Percentiles rank a stretch among this genome's conserved stretches.
Conservation (phyloP, 2,329 filamentous ascomycete species). For the Alternaria ventricosa region DNA sequence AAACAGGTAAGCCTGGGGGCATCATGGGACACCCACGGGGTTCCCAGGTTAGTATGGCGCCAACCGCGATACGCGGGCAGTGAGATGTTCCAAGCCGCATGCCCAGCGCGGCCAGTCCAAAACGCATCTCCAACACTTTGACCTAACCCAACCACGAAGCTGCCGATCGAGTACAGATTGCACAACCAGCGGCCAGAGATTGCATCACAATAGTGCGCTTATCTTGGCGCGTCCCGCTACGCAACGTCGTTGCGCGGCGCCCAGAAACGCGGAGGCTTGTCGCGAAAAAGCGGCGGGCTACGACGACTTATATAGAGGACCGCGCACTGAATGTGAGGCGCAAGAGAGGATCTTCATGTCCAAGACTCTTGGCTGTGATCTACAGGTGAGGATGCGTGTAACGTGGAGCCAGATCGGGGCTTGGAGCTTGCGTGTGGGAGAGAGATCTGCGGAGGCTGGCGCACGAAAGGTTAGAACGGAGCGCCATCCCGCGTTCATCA, state of each 20-base stretch:
- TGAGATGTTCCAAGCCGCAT: constrained; percentile 10
- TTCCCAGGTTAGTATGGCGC: not conserved
- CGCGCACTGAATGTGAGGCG: constrained; percentile 9
- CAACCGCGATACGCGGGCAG: constrained; percentile 13
- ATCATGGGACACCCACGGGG: constrained; percentile 2
- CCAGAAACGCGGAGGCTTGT: constrained; percentile 22
- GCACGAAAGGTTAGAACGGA: constrained; percentile 4
- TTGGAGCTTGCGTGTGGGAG: constrained; percentile 1
- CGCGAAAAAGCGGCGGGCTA: constrained; percentile 3
- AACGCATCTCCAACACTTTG: constrained; percentile 11
- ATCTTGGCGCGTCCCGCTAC: constrained; percentile 11
- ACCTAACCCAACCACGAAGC: not conserved
- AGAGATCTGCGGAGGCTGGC: constrained; percentile 5
- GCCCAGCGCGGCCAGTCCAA: constrained; percentile 13
- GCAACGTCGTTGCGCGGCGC: constrained; percentile 15
- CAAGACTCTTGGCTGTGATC: constrained; percentile 13
- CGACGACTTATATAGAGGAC: not conserved
- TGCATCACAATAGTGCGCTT: constrained; percentile 5
- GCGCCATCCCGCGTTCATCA: constrained; percentile 11
- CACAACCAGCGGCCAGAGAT: constrained; percentile 2
- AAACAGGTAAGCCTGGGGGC: constrained; percentile 1
- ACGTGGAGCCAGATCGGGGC: constrained; percentile 1
- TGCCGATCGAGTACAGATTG: constrained; percentile 8
- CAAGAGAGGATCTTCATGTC: constrained; percentile 9
- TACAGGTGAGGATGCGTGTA: constrained; percentile 5